A percentile compares a stretch with the other conserved stretches of the same genome.
These are phyloP conservation scores for Wickerhamomyces sp. DNA, from an alignment of 1,139 yeast species.

Conservation along the genomic window DNA sequence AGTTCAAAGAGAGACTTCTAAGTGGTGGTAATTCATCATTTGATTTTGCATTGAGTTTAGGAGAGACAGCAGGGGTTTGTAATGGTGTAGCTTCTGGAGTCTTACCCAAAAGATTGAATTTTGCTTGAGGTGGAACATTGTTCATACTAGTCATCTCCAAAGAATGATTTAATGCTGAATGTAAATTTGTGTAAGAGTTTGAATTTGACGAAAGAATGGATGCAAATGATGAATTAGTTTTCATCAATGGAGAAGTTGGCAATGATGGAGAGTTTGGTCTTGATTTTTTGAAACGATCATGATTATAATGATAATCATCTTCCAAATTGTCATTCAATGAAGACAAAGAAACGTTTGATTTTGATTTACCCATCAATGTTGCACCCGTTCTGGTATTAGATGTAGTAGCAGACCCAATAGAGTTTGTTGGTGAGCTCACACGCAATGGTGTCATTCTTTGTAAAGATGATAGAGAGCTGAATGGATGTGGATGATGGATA, in stretches of 20 bases:
- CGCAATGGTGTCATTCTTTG: constrained; percentile 54
- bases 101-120: constrained; percentile 26
- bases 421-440: constrained; percentile 23
- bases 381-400: constrained; percentile 8
- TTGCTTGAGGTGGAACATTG: constrained; percentile 15
- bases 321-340: constrained; percentile 27
- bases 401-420: constrained; percentile 9
- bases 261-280: constrained; percentile 74
- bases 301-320: constrained; percentile 45
- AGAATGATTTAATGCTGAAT: constrained; percentile 16
- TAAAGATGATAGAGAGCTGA: constrained; percentile 42
- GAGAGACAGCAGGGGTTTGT: constrained; percentile 56
- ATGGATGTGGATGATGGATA: constrained; percentile 30
- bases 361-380: constrained; percentile 16
- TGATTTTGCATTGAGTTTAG: constrained; percentile 36
- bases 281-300: constrained; percentile 54
- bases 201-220: constrained; percentile 25
- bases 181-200: constrained; percentile 40
- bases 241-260: constrained; percentile 58
- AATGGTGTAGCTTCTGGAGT: constrained; percentile 54
- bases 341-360: constrained; percentile 28
- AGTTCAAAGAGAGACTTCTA: constrained; percentile 44
- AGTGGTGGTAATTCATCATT: constrained; percentile 39
- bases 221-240: constrained; percentile 29
- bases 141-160: constrained; percentile 19